Conservation (phyloP, 2,329 filamentous ascomycete species). For the Xylogone sp. region DNA sequence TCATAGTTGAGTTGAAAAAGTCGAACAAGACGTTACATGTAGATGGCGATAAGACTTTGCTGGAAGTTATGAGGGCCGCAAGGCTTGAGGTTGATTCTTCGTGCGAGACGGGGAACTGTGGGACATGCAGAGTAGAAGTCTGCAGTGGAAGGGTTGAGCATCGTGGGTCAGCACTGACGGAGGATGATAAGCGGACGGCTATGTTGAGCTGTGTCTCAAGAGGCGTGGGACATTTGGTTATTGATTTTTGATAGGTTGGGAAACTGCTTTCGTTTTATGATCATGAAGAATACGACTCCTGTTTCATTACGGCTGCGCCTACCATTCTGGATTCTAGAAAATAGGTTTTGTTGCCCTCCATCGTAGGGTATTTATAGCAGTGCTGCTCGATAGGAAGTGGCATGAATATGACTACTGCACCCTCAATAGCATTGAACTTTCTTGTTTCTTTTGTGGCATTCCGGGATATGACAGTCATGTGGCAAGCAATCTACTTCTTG, state of each 20-base stretch:
- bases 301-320: too few relatives aligned
- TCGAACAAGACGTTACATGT: slow-evolving; percentile 39
- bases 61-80: slow-evolving; percentile 35
- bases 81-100: slow-evolving; percentile 37
- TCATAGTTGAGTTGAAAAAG: slow-evolving; percentile 49
- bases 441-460: too few relatives aligned
- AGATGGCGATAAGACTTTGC: slow-evolving; percentile 33
- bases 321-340: too few relatives aligned
- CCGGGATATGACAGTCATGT: too few relatives aligned
- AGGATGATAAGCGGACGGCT: slow-evolving; percentile 27
- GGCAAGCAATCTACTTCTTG: too few relatives aligned
- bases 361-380: too few relatives aligned
- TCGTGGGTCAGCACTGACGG: slow-evolving; percentile 32
- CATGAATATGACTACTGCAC: too few relatives aligned
- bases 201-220: slow-evolving; percentile 21
- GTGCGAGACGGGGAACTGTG: slow-evolving; percentile 41
- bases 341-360: too few relatives aligned
- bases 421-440: too few relatives aligned
- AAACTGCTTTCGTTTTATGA: too few relatives aligned
- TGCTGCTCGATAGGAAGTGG: too few relatives aligned
- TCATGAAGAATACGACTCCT: too few relatives aligned
- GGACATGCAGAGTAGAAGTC: slow-evolving; percentile 36
- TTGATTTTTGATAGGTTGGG: slow-evolving; percentile 12
- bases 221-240: slow-evolving; percentile 13
- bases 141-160: slow-evolving; percentile 34